Evolutionary conservation across 164 flowering plant species (phyloP).

Genomic region (Magnolia kwangsiensis): DNA sequence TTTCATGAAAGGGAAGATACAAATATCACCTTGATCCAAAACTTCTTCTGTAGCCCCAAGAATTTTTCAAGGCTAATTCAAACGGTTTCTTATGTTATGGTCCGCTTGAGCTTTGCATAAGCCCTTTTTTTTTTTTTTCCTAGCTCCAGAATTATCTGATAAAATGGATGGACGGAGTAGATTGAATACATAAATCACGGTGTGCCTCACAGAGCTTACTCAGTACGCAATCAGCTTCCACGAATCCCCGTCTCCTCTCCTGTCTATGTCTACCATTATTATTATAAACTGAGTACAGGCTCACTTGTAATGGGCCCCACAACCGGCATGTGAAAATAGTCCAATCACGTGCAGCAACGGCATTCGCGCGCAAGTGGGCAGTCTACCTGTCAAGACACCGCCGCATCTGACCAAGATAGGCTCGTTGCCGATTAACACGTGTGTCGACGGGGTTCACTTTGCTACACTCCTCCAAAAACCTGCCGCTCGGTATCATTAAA

Average conservation of each 20-base stretch:
- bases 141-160: no score
- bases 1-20: not conserved
- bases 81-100: no score
- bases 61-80: no score
- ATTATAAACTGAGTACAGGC: not conserved
- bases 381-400: slow-evolving; percentile 1
- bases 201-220: no score
- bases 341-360: not conserved
- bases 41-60: no score
- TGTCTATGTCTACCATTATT: not conserved
- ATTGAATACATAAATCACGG: no score
- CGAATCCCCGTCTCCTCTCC: not conserved
- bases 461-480: not conserved
- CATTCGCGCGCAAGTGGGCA: no score
- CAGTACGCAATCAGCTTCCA: no score
- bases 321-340: not conserved
- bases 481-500: not conserved
- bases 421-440: not conserved
- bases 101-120: no score
- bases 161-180: no score
- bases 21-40: no score
- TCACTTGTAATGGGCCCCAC: not conserved
- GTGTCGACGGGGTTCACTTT: slow-evolving; percentile 7
- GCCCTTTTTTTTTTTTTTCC: no score
- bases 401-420: not conserved